Conservation (phyloP, 208 protist species). For the Trypanosoma mega region DNA sequence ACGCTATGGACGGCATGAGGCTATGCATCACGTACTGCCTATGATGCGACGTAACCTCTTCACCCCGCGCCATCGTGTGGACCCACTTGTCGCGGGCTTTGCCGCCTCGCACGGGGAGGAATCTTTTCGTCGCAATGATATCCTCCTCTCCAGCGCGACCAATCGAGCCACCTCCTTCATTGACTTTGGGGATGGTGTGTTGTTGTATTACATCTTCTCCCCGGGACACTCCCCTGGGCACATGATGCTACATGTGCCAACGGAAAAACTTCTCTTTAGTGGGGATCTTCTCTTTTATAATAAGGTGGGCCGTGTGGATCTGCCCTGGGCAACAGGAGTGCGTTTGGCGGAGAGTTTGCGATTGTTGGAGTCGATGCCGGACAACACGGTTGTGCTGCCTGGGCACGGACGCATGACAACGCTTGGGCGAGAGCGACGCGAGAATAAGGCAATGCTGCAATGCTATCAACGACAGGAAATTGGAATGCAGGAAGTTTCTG, state of each 20-base stretch:
- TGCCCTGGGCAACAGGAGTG: conserved; percentile 79
- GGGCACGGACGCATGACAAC: conserved; percentile 86
- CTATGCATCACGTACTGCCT: conserved; percentile 62
- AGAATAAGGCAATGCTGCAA: conserved; percentile 67
- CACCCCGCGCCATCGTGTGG: conserved; percentile 27
- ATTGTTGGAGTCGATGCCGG: conserved; percentile 70
- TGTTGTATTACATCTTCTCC: conserved; percentile 86
- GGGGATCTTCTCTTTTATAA: conserved; percentile 88
- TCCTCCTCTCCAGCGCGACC: conserved; percentile 74
- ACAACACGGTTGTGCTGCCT: conserved; percentile 82
- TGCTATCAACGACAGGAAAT: conserved; percentile 70
- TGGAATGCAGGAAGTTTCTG: conserved; percentile 57
- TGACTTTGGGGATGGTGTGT: conserved; percentile 69
- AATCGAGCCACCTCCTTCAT: conserved; percentile 81
- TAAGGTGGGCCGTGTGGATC: conserved; percentile 79
- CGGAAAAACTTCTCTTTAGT: conserved; percentile 82
- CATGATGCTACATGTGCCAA: conserved; percentile 86
- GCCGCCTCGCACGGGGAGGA: not conserved
- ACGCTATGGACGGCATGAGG: conserved; percentile 71
- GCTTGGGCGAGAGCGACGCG: conserved; percentile 73
- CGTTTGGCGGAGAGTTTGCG: conserved; percentile 78
- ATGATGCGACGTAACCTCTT: conserved; percentile 63
- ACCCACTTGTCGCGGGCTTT: not conserved
- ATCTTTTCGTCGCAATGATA: conserved; percentile 58
- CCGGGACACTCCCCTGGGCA: conserved; percentile 88